Evolutionary conservation across 305 asterid species (phyloP), one percentile per base, ranked within the genome.

Genomic region (Fraxinus paxiana): DNA sequence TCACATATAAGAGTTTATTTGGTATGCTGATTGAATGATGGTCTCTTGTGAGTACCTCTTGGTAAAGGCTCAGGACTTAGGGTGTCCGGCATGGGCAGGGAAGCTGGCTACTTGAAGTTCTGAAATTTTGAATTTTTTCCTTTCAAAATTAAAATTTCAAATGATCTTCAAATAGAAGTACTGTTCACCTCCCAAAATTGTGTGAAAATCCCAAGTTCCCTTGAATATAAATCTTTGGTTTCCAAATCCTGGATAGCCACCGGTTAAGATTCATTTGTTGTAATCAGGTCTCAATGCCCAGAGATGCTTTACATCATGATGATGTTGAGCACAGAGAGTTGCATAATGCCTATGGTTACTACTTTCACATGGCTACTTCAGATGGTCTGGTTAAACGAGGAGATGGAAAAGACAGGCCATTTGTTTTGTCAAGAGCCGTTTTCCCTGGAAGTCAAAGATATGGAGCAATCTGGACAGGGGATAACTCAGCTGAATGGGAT

Each of bases 401-500:
- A 41, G 91, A 91, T 8, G 97, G 97, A 38, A 92, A 91, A 83
- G 98, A 96, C 77, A 87, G 99, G 79, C 98, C 99, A 74, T 96
- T 94, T 84, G 98, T 96, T 82, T 86, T 96, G 88, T 92, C 97
- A 38, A 92, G 99, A 88, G 98, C 99, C 77, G 79, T 94, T 82
- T 96, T 94, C 83, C 93, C 99, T 22, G 99, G 99, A 84, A 94
- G 85, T 80, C 98, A 94, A 90, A 88, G 98, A 84, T 90, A 92
- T 80, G 99, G 99, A 82, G 98, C 99, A 9, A 88, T 96, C 79
- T 96, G 99, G 99, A 96, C 98, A 0, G 99, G 99, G 78, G 99
- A 96, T 80, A 96, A 96, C 87, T 59, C 92, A 4, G 99, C 99
- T 38, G 98, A 96, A 34, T 96, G 99, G 99, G 99, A 96, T 35